A percentile compares a stretch with the other conserved stretches of the same genome.
Evolutionary conservation across 2,329 filamentous ascomycete genomes (phyloP).

Genomic region (Aspergillus unguis): DNA sequence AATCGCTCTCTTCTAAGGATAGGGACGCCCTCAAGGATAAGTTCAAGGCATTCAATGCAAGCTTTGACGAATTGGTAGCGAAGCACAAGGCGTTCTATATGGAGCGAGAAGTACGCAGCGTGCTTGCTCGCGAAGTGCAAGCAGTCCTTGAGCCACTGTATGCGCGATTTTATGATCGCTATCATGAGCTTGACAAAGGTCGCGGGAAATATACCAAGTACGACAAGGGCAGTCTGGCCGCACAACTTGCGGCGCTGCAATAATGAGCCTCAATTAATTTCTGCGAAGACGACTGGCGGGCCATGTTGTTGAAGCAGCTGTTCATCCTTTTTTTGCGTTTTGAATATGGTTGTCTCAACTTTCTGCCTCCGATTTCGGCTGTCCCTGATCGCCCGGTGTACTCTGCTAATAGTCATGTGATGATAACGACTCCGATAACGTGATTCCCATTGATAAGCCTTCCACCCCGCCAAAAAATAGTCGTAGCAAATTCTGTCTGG

Average conservation of each 20-base stretch:
- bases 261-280: conserved; percentile 4
- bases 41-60: conserved; percentile 84
- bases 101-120: conserved; percentile 82
- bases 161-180: conserved; percentile 91
- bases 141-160: conserved; percentile 92
- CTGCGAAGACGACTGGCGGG: not conserved
- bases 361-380: conserved; percentile 1
- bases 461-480: conserved; percentile 28
- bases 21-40: conserved; percentile 96
- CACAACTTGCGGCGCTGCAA: conserved; percentile 50
- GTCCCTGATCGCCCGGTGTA: not conserved
- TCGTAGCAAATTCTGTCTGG: conserved; percentile 30
- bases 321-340: not conserved
- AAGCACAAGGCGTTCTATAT: conserved; percentile 81
- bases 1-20: conserved; percentile 80
- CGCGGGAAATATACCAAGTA: conserved; percentile 98
- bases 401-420: conserved; percentile 20
- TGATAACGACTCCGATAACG: conserved; percentile 31
- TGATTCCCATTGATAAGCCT: conserved; percentile 38
- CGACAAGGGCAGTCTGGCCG: conserved; percentile 77
- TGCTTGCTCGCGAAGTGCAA: conserved; percentile 80
- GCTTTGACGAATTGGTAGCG: conserved; percentile 82
- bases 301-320: not conserved
- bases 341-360: not conserved
- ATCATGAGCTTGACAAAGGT: conserved; percentile 96